These are phyloP conservation scores for Hanseniaspora sp. DNA, from an alignment of 1,139 yeast species.

Conservation along the genomic window DNA sequence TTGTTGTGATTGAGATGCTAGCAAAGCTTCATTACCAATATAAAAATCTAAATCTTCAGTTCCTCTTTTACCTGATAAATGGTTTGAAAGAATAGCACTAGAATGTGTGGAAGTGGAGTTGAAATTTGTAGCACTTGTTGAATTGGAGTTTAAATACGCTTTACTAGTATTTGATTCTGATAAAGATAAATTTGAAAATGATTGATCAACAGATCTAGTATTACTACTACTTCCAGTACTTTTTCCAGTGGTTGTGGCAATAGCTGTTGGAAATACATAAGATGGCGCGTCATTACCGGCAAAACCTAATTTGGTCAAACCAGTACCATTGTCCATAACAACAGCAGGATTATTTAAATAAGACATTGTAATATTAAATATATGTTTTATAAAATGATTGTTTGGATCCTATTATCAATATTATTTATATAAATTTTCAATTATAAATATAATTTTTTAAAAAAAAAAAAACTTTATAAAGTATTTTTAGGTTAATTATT, in stretches of 20 bases:
- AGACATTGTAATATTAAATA: slow-evolving; percentile 28
- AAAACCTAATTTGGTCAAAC: slow-evolving; percentile 90
- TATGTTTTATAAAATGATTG: neutral
- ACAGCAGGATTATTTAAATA: slow-evolving; percentile 72
- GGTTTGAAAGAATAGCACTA: slow-evolving; percentile 34
- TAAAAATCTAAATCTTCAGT: slow-evolving; percentile 90
- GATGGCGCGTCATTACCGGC: slow-evolving; percentile 99
- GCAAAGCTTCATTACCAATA: slow-evolving; percentile 90
- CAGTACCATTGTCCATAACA: slow-evolving; percentile 92
- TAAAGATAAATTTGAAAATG: neutral
- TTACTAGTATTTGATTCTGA: slow-evolving; percentile 11
- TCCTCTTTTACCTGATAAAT: slow-evolving; percentile 65
- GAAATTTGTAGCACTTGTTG: slow-evolving; percentile 30
- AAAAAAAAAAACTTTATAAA: too few relatives aligned
- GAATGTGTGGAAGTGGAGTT: slow-evolving; percentile 23
- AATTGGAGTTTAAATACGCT: slow-evolving; percentile 23
- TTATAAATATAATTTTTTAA: too few relatives aligned
- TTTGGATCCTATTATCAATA: too few relatives aligned
- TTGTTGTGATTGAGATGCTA: slow-evolving; percentile 80
- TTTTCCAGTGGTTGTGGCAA: slow-evolving; percentile 50
- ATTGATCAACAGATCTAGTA: slow-evolving; percentile 17
- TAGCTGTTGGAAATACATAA: slow-evolving; percentile 93
- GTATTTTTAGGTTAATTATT: too few relatives aligned
- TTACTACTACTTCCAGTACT: slow-evolving; percentile 21
- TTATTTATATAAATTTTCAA: too few relatives aligned